Conservation (phyloP, 2,329 filamentous ascomycete genomes). For the Albophoma yamanashiensis region DNA sequence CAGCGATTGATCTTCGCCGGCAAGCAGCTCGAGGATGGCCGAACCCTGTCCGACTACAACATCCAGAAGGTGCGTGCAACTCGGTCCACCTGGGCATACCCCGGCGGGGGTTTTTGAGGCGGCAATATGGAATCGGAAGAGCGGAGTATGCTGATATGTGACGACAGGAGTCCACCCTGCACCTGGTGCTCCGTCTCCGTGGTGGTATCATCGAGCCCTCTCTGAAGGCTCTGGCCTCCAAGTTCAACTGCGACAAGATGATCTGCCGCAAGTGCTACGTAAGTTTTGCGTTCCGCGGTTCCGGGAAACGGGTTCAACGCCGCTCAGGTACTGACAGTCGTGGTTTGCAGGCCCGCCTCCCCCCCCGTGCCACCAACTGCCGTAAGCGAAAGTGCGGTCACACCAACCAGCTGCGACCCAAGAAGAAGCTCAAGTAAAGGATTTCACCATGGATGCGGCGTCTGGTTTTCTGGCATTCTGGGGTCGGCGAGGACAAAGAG, state of each 20-base stretch:
- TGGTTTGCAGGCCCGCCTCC: slow-evolving; percentile 58
- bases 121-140: slow-evolving; percentile 1
- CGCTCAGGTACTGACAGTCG: slow-evolving; percentile 5
- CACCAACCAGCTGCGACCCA: slow-evolving; percentile 99
- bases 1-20: slow-evolving; percentile 98
- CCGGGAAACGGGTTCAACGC: neutral
- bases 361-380: slow-evolving; percentile 99
- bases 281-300: slow-evolving; percentile 35
- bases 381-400: slow-evolving; percentile 99
- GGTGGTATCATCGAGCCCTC: slow-evolving; percentile 99
- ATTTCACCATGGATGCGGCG: slow-evolving; percentile 31
- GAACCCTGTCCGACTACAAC: slow-evolving; percentile 96
- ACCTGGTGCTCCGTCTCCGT: slow-evolving; percentile 96
- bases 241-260: slow-evolving; percentile 99
- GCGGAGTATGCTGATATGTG: slow-evolving; percentile 17
- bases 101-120: neutral
- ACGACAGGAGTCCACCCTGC: slow-evolving; percentile 84
- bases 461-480: slow-evolving; percentile 31
- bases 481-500: slow-evolving; percentile 23
- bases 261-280: slow-evolving; percentile 99
- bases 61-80: slow-evolving; percentile 78
- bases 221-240: slow-evolving; percentile 94
- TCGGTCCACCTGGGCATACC: neutral
- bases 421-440: slow-evolving; percentile 96
- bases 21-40: slow-evolving; percentile 98